Evolutionary conservation across 2,329 filamentous ascomycete genomes (phyloP).

Genomic region (Drechslera avenae): DNA sequence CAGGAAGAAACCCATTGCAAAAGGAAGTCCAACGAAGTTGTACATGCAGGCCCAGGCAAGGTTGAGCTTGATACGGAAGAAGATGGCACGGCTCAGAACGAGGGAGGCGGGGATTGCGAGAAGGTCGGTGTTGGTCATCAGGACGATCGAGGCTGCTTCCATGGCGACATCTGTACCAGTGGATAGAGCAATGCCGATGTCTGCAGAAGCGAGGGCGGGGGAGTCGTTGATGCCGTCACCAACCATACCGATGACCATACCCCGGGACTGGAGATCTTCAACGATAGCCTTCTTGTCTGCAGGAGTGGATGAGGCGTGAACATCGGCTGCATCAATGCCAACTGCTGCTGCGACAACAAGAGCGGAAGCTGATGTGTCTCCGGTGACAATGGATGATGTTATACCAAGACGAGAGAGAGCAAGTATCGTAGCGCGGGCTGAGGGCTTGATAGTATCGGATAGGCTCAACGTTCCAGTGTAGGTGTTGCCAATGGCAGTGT

Average conservation of each 20-base stretch:
- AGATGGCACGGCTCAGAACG: constrained; percentile 81
- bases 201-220: constrained; percentile 87
- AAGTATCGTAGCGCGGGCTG: constrained; percentile 77
- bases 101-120: constrained; percentile 91
- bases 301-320: constrained; percentile 86
- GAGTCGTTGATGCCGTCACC: constrained; percentile 98
- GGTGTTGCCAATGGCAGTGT: constrained; percentile 80
- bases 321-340: constrained; percentile 75
- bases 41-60: constrained; percentile 91
- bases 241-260: constrained; percentile 90
- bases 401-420: constrained; percentile 86
- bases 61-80: constrained; percentile 91
- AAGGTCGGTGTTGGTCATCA: constrained; percentile 90
- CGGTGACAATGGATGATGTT: constrained; percentile 88
- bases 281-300: constrained; percentile 90
- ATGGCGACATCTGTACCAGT: constrained; percentile 96
- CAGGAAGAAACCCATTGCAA: constrained; percentile 95
- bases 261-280: constrained; percentile 71
- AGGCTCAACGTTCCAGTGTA: constrained; percentile 85
- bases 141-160: constrained; percentile 93
- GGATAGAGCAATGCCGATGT: constrained; percentile 90
- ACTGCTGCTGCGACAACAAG: constrained; percentile 81
- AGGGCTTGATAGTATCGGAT: constrained; percentile 88
- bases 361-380: constrained; percentile 85
- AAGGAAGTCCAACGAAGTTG: constrained; percentile 87